Base-by-base conservation (phyloP, 352 stramenopile genomes). In the Peronospora farinosa region DNA sequence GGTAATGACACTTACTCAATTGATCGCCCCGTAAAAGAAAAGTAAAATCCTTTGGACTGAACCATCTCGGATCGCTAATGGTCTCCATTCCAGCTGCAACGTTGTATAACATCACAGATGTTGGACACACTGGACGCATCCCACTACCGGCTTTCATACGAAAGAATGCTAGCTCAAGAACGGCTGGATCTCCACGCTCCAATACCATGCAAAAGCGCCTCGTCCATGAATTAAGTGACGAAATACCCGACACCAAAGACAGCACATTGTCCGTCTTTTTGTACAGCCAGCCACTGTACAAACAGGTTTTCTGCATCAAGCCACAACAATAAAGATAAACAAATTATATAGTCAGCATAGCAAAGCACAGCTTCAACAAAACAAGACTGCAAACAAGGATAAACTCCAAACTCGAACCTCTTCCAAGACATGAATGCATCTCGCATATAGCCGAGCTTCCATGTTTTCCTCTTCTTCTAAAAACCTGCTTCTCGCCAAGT, bases 151-250 rank as follows among this genome's bases (percentile, higher is more conserved):
- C 63, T 36, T 70, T 61, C 63, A 83, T 74, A 16, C 56, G 70
- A 36, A 87, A 91, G 8, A 90, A 67, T 19, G 76, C 78, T n/a
- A 91, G 54, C 60, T 93, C 79, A 6, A 91, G 47, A 0, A 86
- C 52, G 12, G 79, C 63, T 0, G 67, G 70, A 0, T 82, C 55
- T 2, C 76, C 79, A 33, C 78, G 74, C 38, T 83, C 65, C 12
- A 93, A 54, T 2, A 90, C 79, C 16, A 93, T 74, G 33, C 78
- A 88, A 46, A 84, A 80, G 23, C 68, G 63, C 27, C 69, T 55
- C 25, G 58, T 80, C 76, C 76, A 87, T 13, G 74, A 87, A 39
- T 82, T 75, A 16, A 87, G 58, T 17, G 74, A 77, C 36, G 72
- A 74, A 25, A 84, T 65, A 1, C 76, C 69, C 4, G 74, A 83